These are phyloP conservation scores for Geotrichum siamense DNA, from an alignment of 1,139 yeast genomes.

Conservation along the genomic window DNA sequence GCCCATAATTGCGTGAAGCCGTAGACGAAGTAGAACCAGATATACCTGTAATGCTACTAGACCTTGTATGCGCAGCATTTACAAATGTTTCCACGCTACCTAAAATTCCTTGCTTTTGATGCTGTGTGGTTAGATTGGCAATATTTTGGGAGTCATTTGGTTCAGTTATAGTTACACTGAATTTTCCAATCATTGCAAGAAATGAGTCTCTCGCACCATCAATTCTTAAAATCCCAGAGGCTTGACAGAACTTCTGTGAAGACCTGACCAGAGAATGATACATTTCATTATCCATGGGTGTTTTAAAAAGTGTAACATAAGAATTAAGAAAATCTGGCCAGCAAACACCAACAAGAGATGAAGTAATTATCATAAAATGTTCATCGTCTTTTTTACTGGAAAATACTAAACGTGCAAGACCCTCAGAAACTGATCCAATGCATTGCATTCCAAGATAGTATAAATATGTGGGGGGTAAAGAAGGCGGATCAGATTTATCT, in stretches of 20 bases:
- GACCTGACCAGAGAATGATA: slow-evolving; percentile 60
- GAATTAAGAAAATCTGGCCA: slow-evolving; percentile 45
- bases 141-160: slow-evolving; percentile 24
- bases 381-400: slow-evolving; percentile 17
- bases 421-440: slow-evolving; percentile 55
- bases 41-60: slow-evolving; percentile 7
- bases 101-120: slow-evolving; percentile 35
- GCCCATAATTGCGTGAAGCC: slow-evolving; percentile 6
- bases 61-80: slow-evolving; percentile 37
- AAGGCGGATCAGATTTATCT: slow-evolving; percentile 68
- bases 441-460: slow-evolving; percentile 53
- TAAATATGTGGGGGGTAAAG: slow-evolving; percentile 55
- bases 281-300: slow-evolving; percentile 60
- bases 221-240: slow-evolving; percentile 67
- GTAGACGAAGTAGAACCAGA: background rate
- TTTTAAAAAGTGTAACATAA: slow-evolving; percentile 50
- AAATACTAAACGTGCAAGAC: slow-evolving; percentile 52
- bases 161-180: slow-evolving; percentile 43
- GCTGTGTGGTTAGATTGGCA: background rate
- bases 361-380: slow-evolving; percentile 22
- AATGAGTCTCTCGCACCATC: slow-evolving; percentile 52
- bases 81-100: slow-evolving; percentile 59
- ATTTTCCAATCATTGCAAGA: slow-evolving; percentile 48
- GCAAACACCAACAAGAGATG: slow-evolving; percentile 39
- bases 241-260: slow-evolving; percentile 71